Evolutionary conservation across 768 basidiomycete genomes (phyloP).

Genomic region (Hericium alpestre): DNA sequence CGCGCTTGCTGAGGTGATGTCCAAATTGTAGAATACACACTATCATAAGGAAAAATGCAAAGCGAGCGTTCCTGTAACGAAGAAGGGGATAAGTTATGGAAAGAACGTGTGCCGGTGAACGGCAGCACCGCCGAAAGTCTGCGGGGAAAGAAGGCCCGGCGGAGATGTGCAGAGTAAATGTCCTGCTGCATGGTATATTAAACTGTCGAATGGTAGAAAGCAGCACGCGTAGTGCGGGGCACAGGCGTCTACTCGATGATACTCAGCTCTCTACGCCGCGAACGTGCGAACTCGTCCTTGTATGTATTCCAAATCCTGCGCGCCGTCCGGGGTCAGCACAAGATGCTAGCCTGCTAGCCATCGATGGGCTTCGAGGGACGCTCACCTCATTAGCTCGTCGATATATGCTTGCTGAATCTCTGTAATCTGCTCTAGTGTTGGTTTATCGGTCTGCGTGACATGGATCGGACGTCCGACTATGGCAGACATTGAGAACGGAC

Average conservation of each 20-base stretch:
- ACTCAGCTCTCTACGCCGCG: conserved; percentile 65
- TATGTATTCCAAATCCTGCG: conserved; percentile 90
- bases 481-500: neutral
- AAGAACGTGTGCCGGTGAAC: neutral
- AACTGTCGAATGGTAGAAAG: too few species aligned
- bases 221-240: too few species aligned
- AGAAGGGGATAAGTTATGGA: neutral
- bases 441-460: conserved; percentile 66
- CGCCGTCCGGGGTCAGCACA: neutral
- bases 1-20: too few species aligned
- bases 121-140: neutral
- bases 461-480: conserved; percentile 85
- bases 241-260: conserved; percentile 51
- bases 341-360: neutral
- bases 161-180: too few species aligned
- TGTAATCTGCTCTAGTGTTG: conserved; percentile 70
- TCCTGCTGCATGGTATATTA: too few species aligned
- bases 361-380: conserved; percentile 5
- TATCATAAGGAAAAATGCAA: too few species aligned
- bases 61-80: neutral
- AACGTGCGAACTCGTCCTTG: conserved; percentile 86
- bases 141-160: too few species aligned
- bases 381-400: conserved; percentile 80
- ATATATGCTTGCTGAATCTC: conserved; percentile 81
- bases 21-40: too few species aligned